These are phyloP conservation scores for Cryptococcus amylolentus DNA, from an alignment of 1,284 basidiomycete genomes.

Conservation along the genomic window DNA sequence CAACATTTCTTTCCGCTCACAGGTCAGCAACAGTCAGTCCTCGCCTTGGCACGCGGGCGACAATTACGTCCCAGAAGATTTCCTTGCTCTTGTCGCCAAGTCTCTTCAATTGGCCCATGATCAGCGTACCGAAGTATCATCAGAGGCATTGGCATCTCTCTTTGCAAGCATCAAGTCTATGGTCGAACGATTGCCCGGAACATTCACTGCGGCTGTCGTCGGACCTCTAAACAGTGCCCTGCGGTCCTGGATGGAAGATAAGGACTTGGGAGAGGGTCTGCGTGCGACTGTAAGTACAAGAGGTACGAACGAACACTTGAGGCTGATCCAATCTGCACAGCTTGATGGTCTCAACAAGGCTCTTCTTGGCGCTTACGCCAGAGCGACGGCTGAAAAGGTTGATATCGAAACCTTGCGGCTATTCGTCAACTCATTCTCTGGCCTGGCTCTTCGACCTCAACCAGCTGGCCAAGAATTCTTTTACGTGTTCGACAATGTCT, in stretches of 20 bases:
- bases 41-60: constrained; percentile 32
- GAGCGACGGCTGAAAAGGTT: too few species aligned
- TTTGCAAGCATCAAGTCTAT: constrained; percentile 17
- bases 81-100: constrained; percentile 29
- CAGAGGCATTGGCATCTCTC: constrained; percentile 21
- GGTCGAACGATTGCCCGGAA: constrained; percentile 10
- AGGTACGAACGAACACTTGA: not conserved
- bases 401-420: too few species aligned
- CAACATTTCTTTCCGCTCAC: constrained; percentile 26
- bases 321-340: not conserved
- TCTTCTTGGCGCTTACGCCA: too few species aligned
- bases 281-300: too few species aligned
- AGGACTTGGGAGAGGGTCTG: not conserved
- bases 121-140: constrained; percentile 11
- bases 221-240: constrained; percentile 15
- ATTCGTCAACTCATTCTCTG: too few species aligned
- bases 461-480: too few species aligned
- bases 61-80: constrained; percentile 38
- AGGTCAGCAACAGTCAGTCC: constrained; percentile 17
- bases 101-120: constrained; percentile 27
- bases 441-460: too few species aligned
- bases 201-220: constrained; percentile 13
- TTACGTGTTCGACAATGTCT: too few species aligned
- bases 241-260: constrained; percentile 30
- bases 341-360: not conserved